Conservation (phyloP, 2,329 filamentous ascomycete genomes). For the Onygena corvina region DNA sequence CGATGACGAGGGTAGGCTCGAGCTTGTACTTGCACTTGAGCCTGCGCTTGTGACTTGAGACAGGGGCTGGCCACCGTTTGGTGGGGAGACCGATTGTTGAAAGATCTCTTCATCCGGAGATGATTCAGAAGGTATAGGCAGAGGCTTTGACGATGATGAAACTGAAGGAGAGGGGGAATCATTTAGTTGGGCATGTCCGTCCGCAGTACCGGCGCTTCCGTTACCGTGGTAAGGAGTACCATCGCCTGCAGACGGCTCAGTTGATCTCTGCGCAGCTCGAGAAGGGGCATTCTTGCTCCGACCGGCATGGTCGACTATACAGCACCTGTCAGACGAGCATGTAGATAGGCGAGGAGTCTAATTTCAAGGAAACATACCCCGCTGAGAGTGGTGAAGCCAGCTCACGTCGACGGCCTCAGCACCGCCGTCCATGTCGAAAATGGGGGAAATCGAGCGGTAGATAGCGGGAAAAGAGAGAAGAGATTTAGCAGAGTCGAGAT, state of each 20-base stretch:
- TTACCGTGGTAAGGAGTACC: not conserved
- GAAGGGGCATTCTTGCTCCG: constrained; percentile 29
- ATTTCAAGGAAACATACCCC: constrained; percentile 48
- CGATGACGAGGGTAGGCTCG: no score
- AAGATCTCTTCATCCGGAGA: not conserved
- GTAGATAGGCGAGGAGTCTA: not conserved
- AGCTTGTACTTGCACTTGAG: not conserved
- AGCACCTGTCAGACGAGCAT: not conserved
- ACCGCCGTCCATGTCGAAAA: constrained; percentile 52
- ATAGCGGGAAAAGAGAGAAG: not conserved
- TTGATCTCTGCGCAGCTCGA: not conserved
- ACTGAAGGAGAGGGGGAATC: not conserved
- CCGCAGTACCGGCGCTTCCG: not conserved
- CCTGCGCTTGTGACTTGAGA: not conserved
- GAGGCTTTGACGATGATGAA: not conserved
- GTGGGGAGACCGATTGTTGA: not conserved
- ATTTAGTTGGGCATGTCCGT: not conserved
- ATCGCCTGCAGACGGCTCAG: not conserved
- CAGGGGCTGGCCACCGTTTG: not conserved
- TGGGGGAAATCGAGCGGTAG: not conserved
- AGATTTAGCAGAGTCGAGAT: not conserved
- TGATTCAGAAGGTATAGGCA: not conserved
- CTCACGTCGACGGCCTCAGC: constrained; percentile 75
- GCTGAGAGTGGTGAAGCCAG: constrained; percentile 76
- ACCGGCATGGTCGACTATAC: constrained; percentile 24